Evolutionary conservation across 2,329 filamentous ascomycete genomes (phyloP).

Genomic region (Neophaeococcomyces aloes): DNA sequence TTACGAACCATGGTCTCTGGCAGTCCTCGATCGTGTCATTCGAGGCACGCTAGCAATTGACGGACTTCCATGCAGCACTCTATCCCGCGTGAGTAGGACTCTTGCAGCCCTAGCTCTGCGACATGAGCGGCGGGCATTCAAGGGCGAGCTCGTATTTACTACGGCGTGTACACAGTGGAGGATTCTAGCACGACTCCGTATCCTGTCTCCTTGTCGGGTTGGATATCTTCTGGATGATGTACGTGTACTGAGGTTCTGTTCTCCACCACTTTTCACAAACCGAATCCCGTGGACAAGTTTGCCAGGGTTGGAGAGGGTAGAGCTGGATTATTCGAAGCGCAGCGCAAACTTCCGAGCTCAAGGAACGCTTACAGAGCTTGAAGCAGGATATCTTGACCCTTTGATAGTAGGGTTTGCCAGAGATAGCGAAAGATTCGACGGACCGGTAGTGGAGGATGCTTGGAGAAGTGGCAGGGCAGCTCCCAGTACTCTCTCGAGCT

Average conservation of each 20-base stretch:
- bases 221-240: not conserved
- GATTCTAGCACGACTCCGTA: not conserved
- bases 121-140: not conserved
- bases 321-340: constrained; percentile 1
- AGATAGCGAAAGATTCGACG: constrained; percentile 5
- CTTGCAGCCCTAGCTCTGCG: not conserved
- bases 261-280: constrained; percentile 5
- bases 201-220: not conserved
- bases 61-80: not conserved
- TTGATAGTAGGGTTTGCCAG: constrained; percentile 1
- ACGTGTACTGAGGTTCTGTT: not conserved
- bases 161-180: constrained; percentile 2
- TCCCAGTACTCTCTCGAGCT: not conserved
- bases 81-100: not conserved
- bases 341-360: constrained; percentile 3
- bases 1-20: not conserved
- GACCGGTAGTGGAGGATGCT: constrained; percentile 4
- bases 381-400: not conserved
- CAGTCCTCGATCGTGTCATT: constrained; percentile 1
- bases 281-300: constrained; percentile 1
- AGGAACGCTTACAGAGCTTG: not conserved
- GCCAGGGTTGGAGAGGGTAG: not conserved
- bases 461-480: not conserved
- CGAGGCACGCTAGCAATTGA: not conserved
- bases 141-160: not conserved